These are phyloP conservation scores for Chalaropsis thielavioides DNA, from an alignment of 2,329 filamentous ascomycete species.

Conservation along the genomic window DNA sequence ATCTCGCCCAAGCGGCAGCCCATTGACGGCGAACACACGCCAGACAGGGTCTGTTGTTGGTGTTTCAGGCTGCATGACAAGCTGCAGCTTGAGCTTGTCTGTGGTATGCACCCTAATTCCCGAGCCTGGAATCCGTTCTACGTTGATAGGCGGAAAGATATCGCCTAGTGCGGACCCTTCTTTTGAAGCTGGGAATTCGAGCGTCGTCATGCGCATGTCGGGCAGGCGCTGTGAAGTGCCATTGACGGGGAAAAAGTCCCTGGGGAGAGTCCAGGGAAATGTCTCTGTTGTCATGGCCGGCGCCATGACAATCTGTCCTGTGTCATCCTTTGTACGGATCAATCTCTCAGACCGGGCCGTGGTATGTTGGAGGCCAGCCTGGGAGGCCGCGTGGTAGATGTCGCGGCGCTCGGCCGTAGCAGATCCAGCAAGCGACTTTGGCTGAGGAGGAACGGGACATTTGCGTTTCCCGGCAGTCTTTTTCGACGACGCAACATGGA, in stretches of 20 bases:
- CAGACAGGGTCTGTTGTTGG: constrained; percentile 32
- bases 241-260: constrained; percentile 56
- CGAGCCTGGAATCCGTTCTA: constrained; percentile 19
- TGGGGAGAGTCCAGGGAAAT: constrained; percentile 86
- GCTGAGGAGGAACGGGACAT: constrained; percentile 50
- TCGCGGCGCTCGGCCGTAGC: constrained; percentile 65
- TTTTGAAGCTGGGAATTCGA: constrained; percentile 44
- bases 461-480: constrained; percentile 28
- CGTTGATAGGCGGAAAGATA: constrained; percentile 27
- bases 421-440: constrained; percentile 57
- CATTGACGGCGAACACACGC: constrained; percentile 68
- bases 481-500: constrained; percentile 1
- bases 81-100: constrained; percentile 46
- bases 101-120: constrained; percentile 25
- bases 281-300: constrained; percentile 33
- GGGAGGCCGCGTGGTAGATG: constrained; percentile 74
- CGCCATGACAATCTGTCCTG: constrained; percentile 29
- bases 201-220: constrained; percentile 52
- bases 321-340: constrained; percentile 31
- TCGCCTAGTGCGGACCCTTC: constrained; percentile 31
- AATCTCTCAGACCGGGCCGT: constrained; percentile 44
- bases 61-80: constrained; percentile 44
- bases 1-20: constrained; percentile 67
- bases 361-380: constrained; percentile 68
- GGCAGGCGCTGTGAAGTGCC: constrained; percentile 63